Conservation (phyloP, 331 rosid species). For the Quercus phellos region DNA sequence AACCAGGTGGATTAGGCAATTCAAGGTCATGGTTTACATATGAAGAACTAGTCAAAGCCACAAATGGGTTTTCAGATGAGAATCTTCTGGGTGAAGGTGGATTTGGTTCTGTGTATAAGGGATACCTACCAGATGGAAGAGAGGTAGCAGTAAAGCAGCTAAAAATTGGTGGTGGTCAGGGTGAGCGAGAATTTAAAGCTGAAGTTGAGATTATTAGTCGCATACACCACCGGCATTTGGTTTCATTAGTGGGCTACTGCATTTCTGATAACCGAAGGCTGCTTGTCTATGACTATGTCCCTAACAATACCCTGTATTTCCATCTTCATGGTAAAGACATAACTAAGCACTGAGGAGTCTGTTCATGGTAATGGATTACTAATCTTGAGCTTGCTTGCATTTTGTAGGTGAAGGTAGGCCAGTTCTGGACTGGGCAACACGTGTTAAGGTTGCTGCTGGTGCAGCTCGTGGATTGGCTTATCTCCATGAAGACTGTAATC, state of each 20-base stretch:
- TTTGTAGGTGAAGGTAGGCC: slow-evolving; percentile 51
- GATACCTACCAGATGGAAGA: slow-evolving; percentile 78
- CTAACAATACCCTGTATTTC: slow-evolving; percentile 67
- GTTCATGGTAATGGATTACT: slow-evolving; percentile 13
- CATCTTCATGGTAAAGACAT: slow-evolving; percentile 79
- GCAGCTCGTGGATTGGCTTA: slow-evolving; percentile 96
- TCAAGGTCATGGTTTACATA: slow-evolving; percentile 84
- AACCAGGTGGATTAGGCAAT: slow-evolving; percentile 59
- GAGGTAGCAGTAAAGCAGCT: slow-evolving; percentile 87
- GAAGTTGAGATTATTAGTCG: slow-evolving; percentile 94
- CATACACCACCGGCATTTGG: slow-evolving; percentile 93
- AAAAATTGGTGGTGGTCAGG: slow-evolving; percentile 82
- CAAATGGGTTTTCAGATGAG: slow-evolving; percentile 62
- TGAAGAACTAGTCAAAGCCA: slow-evolving; percentile 70
- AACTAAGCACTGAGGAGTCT: slow-evolving; percentile 12
- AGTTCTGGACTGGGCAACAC: slow-evolving; percentile 70
- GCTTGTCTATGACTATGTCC: slow-evolving; percentile 85
- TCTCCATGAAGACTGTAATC: slow-evolving; percentile 95
- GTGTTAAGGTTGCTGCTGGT: slow-evolving; percentile 81
- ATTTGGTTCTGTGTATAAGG: slow-evolving; percentile 86
- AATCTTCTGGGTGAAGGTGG: slow-evolving; percentile 97
- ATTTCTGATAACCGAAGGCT: slow-evolving; percentile 66
- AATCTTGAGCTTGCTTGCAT: slow-evolving; percentile 10
- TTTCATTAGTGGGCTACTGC: slow-evolving; percentile 86
- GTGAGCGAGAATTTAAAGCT: slow-evolving; percentile 84